Percentiles rank a stretch among this genome's conserved stretches.
These are phyloP conservation scores for Salvia rosmarinus DNA, from an alignment of 257 asterid genomes.

Conservation along the genomic window DNA sequence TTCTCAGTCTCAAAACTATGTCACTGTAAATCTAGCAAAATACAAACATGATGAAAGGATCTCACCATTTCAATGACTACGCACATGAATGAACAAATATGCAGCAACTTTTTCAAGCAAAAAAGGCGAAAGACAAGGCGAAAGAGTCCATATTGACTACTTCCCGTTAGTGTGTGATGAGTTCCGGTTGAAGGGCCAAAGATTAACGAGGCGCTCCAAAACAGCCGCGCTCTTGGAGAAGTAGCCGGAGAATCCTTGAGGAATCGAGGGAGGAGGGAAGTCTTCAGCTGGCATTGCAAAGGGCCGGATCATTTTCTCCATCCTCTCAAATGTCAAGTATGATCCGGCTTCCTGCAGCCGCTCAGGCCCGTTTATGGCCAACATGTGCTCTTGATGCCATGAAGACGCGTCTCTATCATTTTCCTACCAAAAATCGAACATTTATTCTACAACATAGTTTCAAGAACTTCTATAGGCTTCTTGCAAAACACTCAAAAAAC, in stretches of 20 bases:
- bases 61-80: neutral
- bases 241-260: conserved; percentile 89
- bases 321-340: conserved; percentile 67
- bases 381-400: conserved; percentile 80
- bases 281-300: conserved; percentile 97
- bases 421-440: conserved; percentile 45
- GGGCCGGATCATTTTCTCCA: conserved; percentile 79
- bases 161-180: conserved; percentile 53
- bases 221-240: conserved; percentile 90
- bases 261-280: conserved; percentile 81
- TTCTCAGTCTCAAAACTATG: neutral
- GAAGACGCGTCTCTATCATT: conserved; percentile 67
- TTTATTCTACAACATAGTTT: neutral
- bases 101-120: neutral
- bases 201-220: conserved; percentile 82
- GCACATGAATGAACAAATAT: neutral
- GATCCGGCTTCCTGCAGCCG: conserved; percentile 86
- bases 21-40: neutral
- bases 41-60: neutral
- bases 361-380: conserved; percentile 93
- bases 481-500: neutral
- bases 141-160: conserved; percentile 28
- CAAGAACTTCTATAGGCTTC: neutral
- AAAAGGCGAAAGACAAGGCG: neutral
- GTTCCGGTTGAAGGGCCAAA: conserved; percentile 88